These are phyloP conservation scores for Debaryomycetaceae sp. DNA, from an alignment of 1,139 yeast genomes.

Conservation along the genomic window DNA sequence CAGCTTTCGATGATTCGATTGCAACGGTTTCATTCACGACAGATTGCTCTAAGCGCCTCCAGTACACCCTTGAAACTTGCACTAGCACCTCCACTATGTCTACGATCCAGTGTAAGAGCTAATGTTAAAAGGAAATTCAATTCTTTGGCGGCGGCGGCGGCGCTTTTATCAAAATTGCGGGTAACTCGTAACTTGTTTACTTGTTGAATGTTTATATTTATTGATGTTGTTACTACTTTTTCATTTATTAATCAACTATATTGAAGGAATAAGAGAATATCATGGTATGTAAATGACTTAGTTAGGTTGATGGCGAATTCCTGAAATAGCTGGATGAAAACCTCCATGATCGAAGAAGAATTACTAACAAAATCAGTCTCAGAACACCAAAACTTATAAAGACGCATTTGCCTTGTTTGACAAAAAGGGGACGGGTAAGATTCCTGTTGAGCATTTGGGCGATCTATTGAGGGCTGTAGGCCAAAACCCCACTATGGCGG, in stretches of 20 bases:
- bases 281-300: background rate
- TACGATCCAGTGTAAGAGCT: too few species aligned
- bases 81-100: too few species aligned
- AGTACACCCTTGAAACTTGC: too few species aligned
- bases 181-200: background rate
- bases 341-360: too few species aligned
- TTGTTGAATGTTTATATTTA: background rate
- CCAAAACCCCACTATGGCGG: slow-evolving; percentile 94
- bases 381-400: slow-evolving; percentile 71
- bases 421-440: slow-evolving; percentile 92
- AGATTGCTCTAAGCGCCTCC: too few species aligned
- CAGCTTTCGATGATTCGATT: too few species aligned
- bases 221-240: background rate
- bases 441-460: slow-evolving; percentile 84
- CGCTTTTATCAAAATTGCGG: background rate
- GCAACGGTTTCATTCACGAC: too few species aligned
- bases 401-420: slow-evolving; percentile 98
- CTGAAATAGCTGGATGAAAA: too few species aligned
- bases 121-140: too few species aligned
- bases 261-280: background rate
- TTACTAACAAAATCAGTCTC: slow-evolving; percentile 27
- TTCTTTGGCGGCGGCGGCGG: too few species aligned
- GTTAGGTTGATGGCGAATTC: too few species aligned
- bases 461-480: slow-evolving; percentile 96
- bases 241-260: background rate